Evolutionary conservation across 768 basidiomycete species (phyloP).

Genomic region (Kwoniella mangroviensis): DNA sequence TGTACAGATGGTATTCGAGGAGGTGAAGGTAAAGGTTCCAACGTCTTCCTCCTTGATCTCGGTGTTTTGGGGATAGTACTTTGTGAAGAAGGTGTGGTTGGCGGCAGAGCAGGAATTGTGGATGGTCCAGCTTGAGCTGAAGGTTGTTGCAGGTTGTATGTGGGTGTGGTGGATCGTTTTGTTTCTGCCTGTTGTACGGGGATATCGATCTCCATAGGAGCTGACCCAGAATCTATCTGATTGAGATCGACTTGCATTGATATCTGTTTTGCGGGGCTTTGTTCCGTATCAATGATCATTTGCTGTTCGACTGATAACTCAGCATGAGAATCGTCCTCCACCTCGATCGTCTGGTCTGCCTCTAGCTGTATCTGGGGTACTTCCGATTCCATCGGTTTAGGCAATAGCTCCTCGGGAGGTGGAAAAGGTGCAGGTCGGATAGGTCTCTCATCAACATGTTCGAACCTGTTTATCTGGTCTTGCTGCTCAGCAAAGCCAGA

Average conservation of each 20-base stretch:
- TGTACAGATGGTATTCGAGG: conserved; percentile 13
- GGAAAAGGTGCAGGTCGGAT: conserved; percentile 21
- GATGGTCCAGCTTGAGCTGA: conserved; percentile 4
- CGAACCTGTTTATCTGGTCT: not conserved
- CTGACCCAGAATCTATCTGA: too few species aligned
- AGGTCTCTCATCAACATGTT: conserved; percentile 22
- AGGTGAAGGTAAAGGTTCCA: conserved; percentile 22
- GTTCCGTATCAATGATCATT: not conserved
- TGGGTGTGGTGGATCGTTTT: not conserved
- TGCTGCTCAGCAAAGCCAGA: not conserved
- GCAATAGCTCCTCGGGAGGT: not conserved
- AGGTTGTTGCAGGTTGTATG: not conserved
- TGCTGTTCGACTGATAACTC: not conserved
- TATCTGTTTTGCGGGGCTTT: not conserved
- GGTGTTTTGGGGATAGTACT: conserved; percentile 20
- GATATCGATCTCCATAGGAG: not conserved
- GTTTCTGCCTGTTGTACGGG: not conserved
- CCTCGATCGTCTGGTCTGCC: not conserved
- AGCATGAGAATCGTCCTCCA: not conserved
- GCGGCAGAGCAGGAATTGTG: not conserved
- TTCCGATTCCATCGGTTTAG: not conserved
- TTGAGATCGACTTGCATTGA: not conserved
- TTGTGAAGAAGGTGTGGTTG: conserved; percentile 16
- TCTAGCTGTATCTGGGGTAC: not conserved
- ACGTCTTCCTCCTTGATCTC: conserved; percentile 12